Evolutionary conservation across 805 yeast genomes (phyloP), one percentile per base, ranked within the genome.

Genomic region (Spathaspora hagerdaliae): DNA sequence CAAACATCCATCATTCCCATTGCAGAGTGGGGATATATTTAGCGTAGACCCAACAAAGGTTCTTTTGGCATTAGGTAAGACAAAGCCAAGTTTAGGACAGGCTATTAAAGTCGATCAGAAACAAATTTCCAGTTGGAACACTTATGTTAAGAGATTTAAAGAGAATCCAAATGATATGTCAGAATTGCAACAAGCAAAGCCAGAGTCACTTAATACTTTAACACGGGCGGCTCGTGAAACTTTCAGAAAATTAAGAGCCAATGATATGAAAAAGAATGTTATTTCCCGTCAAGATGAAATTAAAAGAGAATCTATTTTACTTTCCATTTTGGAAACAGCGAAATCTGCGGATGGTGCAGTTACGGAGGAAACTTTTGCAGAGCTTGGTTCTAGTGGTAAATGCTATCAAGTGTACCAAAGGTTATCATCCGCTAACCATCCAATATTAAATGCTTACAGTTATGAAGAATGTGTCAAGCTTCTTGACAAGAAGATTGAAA

Each of bases 1-100:
- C 49, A 78, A 76, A 55, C 87, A 86, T 55, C 96, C 97, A 5
- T 81, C 89, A 6, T 92, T 75, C 63, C 79, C 83, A 10, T 73
- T 92, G 57, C 71, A 77, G 51, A 81, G 92, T 11, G 98, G 98
- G 38, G 99, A 92, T 65, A 71, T 91, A 38, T 90, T 91, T 66
- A 74, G 82, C 49, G 96, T 91, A 35, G 79, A 77, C 41, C 97
- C 98, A 9, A 91, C 84, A 50, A 83, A 84, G 56, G 98, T 90
- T 8, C 71, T 92, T 45, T 75, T 74, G 48, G 97, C 97, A 2
- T 67, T 91, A 64, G 98, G 98, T 51, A 80, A 87, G 42, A 71
- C 75, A 48, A 92, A 91, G 66, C 98, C 98, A 43, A 74, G 86
- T 46, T 63, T 85, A 38, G 77, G 75, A 52, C 74, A 82, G 57